Evolutionary conservation across 257 asterid genomes (phyloP).

Genomic region (Capsicum rhomboideum): DNA sequence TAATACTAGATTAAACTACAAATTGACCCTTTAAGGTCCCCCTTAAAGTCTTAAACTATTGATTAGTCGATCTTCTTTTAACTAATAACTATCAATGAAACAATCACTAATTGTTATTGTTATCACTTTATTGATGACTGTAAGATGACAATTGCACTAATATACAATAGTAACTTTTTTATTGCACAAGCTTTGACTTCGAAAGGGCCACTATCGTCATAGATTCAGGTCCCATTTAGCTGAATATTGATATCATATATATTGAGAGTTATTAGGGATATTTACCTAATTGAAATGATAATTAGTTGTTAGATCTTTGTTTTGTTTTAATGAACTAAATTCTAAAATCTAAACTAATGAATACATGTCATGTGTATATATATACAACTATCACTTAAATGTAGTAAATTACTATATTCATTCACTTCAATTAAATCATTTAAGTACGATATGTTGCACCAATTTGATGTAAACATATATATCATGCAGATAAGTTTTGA

Average conservation of each 20-base stretch:
- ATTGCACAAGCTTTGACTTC: background rate
- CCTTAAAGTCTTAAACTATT: background rate
- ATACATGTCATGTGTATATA: background rate
- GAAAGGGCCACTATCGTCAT: background rate
- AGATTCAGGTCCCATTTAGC: background rate
- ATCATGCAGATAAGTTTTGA: background rate
- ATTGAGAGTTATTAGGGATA: background rate
- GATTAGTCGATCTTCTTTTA: background rate
- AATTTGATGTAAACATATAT: background rate
- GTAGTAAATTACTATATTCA: no score
- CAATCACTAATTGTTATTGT: background rate
- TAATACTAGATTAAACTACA: background rate
- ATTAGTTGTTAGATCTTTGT: background rate
- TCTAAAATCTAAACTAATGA: background rate
- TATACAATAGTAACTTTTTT: background rate
- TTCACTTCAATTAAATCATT: background rate
- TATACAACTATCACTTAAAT: background rate
- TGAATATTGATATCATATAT: background rate
- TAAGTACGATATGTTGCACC: background rate
- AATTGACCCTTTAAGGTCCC: background rate
- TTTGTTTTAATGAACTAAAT: background rate
- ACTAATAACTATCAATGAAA: background rate
- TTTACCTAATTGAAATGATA: background rate
- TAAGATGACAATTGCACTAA: background rate
- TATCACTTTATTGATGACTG: background rate